These are phyloP conservation scores for Scedosporium dehoogii DNA, from an alignment of 2,329 filamentous ascomycete genomes.

Conservation along the genomic window DNA sequence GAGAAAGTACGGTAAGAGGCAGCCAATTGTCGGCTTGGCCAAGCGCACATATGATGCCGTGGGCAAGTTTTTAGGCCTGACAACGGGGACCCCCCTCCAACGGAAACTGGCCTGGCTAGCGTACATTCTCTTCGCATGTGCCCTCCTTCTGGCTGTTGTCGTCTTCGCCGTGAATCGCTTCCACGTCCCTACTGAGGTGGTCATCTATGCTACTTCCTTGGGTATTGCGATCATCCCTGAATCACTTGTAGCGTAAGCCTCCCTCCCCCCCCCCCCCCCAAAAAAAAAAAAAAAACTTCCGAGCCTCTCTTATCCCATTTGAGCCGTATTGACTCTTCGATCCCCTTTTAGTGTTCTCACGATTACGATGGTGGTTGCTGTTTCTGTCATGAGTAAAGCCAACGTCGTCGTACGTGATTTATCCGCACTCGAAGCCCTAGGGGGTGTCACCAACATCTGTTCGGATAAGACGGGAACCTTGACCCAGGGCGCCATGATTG, in stretches of 20 bases:
- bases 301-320: neutral
- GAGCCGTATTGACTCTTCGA: conserved; percentile 10
- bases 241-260: conserved; percentile 48
- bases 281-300: neutral
- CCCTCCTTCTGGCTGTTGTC: conserved; percentile 45
- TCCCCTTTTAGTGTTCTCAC: conserved; percentile 43
- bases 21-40: conserved; percentile 34
- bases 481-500: conserved; percentile 61
- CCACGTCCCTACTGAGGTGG: conserved; percentile 38
- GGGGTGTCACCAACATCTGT: conserved; percentile 63
- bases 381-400: conserved; percentile 53
- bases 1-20: conserved; percentile 41
- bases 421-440: conserved; percentile 57
- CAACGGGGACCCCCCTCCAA: conserved; percentile 67
- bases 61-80: conserved; percentile 50
- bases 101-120: conserved; percentile 70
- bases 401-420: conserved; percentile 58
- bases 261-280: neutral
- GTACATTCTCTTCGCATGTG: conserved; percentile 65
- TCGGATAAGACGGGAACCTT: conserved; percentile 66
- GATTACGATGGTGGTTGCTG: conserved; percentile 59
- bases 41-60: conserved; percentile 38
- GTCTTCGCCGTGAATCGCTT: conserved; percentile 50
- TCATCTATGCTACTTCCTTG: conserved; percentile 48
- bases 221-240: conserved; percentile 55